phyloP scores from a whole-genome alignment of 2,329 filamentous ascomycete species.

The Fusarium xylarioides region DNA sequence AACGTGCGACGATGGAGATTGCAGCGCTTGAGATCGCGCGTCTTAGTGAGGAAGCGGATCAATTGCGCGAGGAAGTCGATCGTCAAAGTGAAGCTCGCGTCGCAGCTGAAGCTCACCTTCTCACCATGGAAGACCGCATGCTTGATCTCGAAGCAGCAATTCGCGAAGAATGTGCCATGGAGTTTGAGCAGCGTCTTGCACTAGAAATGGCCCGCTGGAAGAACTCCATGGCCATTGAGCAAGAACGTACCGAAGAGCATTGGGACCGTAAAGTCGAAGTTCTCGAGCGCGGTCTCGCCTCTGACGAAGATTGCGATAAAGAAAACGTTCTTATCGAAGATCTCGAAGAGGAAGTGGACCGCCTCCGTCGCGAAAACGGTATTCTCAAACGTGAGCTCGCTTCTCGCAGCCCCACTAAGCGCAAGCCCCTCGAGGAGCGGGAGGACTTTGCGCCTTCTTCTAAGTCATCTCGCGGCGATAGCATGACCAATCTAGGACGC shows the following conservation, averaged over 20 bases:
- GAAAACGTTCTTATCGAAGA: conserved; percentile 71
- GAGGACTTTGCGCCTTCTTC: conserved; percentile 53
- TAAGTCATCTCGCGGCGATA: conserved; percentile 31
- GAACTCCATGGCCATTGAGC: conserved; percentile 77
- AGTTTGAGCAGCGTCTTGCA: conserved; percentile 82
- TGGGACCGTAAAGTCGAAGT: conserved; percentile 85
- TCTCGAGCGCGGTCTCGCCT: conserved; percentile 59
- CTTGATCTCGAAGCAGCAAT: conserved; percentile 81
- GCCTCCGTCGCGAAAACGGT: conserved; percentile 70
- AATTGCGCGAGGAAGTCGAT: conserved; percentile 73
- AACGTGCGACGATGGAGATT: conserved; percentile 80
- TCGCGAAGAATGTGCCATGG: conserved; percentile 86
- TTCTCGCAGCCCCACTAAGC: conserved; percentile 70
- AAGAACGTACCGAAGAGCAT: conserved; percentile 83
- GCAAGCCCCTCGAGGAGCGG: conserved; percentile 63
- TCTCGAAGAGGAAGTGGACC: conserved; percentile 76
- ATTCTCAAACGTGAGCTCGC: conserved; percentile 72
- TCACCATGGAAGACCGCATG: conserved; percentile 72
- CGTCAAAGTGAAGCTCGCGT: conserved; percentile 75
- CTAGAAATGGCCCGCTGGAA: conserved; percentile 85
- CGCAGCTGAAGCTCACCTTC: conserved; percentile 77
- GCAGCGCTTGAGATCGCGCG: conserved; percentile 83
- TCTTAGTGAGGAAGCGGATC: conserved; percentile 77
- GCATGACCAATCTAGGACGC: conserved; percentile 53
- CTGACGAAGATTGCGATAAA: conserved; percentile 64